These are phyloP conservation scores for Russula sp. DNA, from an alignment of 768 basidiomycete species.

Conservation along the genomic window DNA sequence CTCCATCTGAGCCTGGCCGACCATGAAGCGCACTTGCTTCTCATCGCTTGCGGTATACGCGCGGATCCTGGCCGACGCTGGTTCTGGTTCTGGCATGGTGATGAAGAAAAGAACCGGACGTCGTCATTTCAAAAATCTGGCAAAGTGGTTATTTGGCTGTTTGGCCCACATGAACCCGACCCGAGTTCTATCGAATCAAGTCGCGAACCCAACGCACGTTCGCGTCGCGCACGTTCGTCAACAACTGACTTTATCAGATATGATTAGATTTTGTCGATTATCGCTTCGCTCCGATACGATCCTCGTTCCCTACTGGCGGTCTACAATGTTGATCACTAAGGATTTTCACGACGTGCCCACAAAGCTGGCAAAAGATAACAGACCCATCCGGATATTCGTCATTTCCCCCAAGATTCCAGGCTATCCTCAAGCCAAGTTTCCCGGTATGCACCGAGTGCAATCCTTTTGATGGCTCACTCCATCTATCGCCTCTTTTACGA, in stretches of 20 bases:
- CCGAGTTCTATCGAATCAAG: background rate
- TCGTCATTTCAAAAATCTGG: background rate
- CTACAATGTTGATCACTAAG: constrained; percentile 74
- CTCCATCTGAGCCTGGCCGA: constrained; percentile 63
- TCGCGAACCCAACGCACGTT: constrained; percentile 21
- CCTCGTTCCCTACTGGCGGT: background rate
- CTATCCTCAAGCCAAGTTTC: constrained; percentile 88
- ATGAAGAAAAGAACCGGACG: background rate
- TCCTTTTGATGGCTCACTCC: background rate
- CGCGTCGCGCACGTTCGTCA: background rate
- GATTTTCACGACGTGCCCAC: constrained; percentile 72
- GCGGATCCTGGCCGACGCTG: constrained; percentile 42
- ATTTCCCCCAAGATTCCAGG: constrained; percentile 72
- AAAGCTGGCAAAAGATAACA: constrained; percentile 49
- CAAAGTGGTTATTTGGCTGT: too few relatives aligned
- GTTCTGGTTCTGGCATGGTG: constrained; percentile 22
- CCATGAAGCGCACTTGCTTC: constrained; percentile 52
- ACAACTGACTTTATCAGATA: background rate
- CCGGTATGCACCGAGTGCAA: constrained; percentile 41
- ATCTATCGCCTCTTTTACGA: background rate
- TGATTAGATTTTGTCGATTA: background rate
- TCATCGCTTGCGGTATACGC: constrained; percentile 43
- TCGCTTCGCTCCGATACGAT: too few relatives aligned
- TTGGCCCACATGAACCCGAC: too few relatives aligned
- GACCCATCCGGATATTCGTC: constrained; percentile 73